These are phyloP conservation scores for Epicoccum nigrum DNA, from an alignment of 2,329 filamentous ascomycete species.

Conservation along the genomic window DNA sequence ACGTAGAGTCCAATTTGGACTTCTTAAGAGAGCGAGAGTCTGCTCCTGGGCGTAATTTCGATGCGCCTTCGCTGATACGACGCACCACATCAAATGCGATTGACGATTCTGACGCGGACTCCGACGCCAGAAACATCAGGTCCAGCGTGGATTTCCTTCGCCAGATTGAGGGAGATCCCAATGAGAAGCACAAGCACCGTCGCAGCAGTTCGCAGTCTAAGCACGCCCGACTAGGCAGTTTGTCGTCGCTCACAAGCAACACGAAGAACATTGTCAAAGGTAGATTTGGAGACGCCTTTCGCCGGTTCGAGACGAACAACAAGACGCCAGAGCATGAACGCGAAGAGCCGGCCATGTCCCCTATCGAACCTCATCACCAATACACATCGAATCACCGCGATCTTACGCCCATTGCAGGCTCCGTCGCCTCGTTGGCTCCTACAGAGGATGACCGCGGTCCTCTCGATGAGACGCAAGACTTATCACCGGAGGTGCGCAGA, in stretches of 20 bases:
- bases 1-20: slow-evolving; percentile 81
- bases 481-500: slow-evolving; percentile 86
- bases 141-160: slow-evolving; percentile 85
- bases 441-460: slow-evolving; percentile 72
- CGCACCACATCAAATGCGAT: slow-evolving; percentile 39
- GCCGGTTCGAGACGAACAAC: slow-evolving; percentile 75
- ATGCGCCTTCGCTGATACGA: slow-evolving; percentile 38
- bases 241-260: slow-evolving; percentile 71
- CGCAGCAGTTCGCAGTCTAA: slow-evolving; percentile 63
- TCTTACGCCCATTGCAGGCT: slow-evolving; percentile 73
- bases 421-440: slow-evolving; percentile 66
- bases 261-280: slow-evolving; percentile 85
- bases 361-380: slow-evolving; percentile 33
- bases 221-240: slow-evolving; percentile 73
- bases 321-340: slow-evolving; percentile 36
- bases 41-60: slow-evolving; percentile 48
- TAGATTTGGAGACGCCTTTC: slow-evolving; percentile 92
- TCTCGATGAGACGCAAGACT: slow-evolving; percentile 69
- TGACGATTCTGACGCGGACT: slow-evolving; percentile 49
- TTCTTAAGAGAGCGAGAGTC: slow-evolving; percentile 79
- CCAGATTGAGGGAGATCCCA: slow-evolving; percentile 68
- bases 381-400: slow-evolving; percentile 24
- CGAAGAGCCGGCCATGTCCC: slow-evolving; percentile 34
- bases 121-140: slow-evolving; percentile 70
- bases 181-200: slow-evolving; percentile 60